Evolutionary conservation across 1,139 yeast genomes (phyloP), one percentile per base, ranked within the genome.

Genomic region (Yamadazyma sp.): DNA sequence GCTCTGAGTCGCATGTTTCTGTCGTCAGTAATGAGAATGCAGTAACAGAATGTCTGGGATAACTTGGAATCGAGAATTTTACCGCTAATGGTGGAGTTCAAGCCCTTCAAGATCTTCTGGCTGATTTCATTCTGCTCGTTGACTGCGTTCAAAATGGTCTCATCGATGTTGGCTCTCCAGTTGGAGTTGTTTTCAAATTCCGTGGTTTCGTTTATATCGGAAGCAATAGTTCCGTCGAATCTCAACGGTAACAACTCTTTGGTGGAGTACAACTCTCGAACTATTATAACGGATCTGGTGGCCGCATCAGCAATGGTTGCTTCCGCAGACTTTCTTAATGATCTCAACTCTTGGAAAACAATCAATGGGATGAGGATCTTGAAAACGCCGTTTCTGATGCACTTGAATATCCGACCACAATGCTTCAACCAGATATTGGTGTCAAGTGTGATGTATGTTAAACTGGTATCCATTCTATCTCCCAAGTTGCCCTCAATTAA

Each of bases 371-470:
- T 78, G 53, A 78, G 61, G 59, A 73, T 59, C 61, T 65, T 78
- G 49, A 85, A 69, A 2, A 82, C 75, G 10, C 73, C 73, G 47
- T 77, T 77, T 27, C 82, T 69, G 12, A 84, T 78, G 51, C 87
- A 78, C 56, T 85, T 85, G 64, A 74, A 85, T 22, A 85, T 70
- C 43, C 84, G 70, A 2, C 92, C 94, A 56, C 89, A 84, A 54
- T 84, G 90, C 50, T 85, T 82, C 46, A 85, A 64, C 92, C 92
- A 85, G 43, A 85, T 80, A 46, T 86, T 84, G 6, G 94, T 85
- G 61, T 85, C 94, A 40, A 84, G 66, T 1, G 88, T 78, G 39
- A 84, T 72, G 49, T 73, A 74, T 0, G 89, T 81, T 29, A 78
- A 61, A 8, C 69, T 57, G 7, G 75, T 68, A 51, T 78, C 84